A percentile compares a stretch with the other conserved stretches of the same genome.
phyloP scores from a whole-genome alignment of 805 yeast genomes.

The Candida xiaguanensis region DNA sequence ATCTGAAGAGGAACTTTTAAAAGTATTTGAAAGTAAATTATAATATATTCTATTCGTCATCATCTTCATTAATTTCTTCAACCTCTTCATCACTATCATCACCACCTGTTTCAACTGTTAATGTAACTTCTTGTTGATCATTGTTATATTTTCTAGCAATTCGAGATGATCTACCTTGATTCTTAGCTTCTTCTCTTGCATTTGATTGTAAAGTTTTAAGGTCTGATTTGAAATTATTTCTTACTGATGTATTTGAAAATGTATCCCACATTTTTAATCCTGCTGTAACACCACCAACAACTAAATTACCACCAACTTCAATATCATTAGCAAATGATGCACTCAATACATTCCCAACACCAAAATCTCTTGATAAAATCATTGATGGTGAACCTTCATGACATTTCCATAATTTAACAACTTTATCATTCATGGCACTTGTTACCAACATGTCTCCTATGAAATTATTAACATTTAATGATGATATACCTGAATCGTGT shows the following conservation, averaged over 20 bases:
- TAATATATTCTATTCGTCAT: constrained; percentile 10
- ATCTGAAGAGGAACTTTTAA: constrained; percentile 35
- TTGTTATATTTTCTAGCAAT: constrained; percentile 66
- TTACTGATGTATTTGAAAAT: constrained; percentile 75
- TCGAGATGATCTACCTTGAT: constrained; percentile 62
- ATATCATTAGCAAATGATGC: constrained; percentile 81
- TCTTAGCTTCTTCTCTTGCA: constrained; percentile 57
- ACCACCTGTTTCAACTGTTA: constrained; percentile 62
- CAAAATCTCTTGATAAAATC: constrained; percentile 88
- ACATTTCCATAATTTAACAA: constrained; percentile 84
- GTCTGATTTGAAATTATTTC: constrained; percentile 62
- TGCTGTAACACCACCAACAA: constrained; percentile 82
- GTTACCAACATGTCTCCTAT: constrained; percentile 76
- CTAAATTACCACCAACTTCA: constrained; percentile 80
- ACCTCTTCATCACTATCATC: constrained; percentile 50
- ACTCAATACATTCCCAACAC: constrained; percentile 87
- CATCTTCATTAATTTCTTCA: constrained; percentile 16
- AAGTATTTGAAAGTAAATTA: constrained; percentile 24
- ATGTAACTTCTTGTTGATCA: constrained; percentile 50
- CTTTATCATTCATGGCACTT: constrained; percentile 87
- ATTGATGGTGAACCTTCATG: constrained; percentile 61
- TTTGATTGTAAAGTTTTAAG: constrained; percentile 48
- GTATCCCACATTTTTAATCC: constrained; percentile 91
- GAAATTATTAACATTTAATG: constrained; percentile 64
- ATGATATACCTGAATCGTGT: constrained; percentile 90